Conservation (phyloP, 2,329 filamentous ascomycete genomes). For the Monilinia fructicola region DNA sequence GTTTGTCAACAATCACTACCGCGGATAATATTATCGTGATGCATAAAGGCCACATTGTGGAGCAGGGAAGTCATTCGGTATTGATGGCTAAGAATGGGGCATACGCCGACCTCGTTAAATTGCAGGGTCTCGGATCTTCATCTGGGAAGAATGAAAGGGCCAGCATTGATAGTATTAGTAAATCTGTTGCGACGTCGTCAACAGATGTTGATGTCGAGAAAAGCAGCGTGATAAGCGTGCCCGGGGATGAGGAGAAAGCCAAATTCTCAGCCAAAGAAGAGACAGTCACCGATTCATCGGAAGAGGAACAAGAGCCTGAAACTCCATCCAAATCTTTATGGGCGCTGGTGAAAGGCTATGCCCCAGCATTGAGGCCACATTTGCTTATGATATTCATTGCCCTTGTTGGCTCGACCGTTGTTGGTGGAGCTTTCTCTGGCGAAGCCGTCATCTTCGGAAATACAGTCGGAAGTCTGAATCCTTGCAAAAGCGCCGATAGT, state of each 20-base stretch:
- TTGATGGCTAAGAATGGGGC: constrained; percentile 63
- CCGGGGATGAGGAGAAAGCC: constrained; percentile 1
- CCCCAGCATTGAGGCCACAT: constrained; percentile 24
- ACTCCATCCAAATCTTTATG: constrained; percentile 29
- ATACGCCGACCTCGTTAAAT: constrained; percentile 67
- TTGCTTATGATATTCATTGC: constrained; percentile 39
- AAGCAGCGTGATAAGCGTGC: constrained; percentile 1
- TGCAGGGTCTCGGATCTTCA: constrained; percentile 44
- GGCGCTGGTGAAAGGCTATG: constrained; percentile 24
- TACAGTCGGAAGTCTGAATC: constrained; percentile 52
- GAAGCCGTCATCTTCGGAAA: constrained; percentile 58
- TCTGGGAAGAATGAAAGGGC: constrained; percentile 31
- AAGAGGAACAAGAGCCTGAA: constrained; percentile 25
- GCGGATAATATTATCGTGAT: constrained; percentile 83
- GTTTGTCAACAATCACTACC: constrained; percentile 85
- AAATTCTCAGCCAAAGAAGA: constrained; percentile 12
- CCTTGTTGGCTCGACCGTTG: constrained; percentile 49
- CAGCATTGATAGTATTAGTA: constrained; percentile 22
- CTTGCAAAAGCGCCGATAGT: constrained; percentile 41
- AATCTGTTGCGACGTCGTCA: constrained; percentile 24
- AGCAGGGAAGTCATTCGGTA: constrained; percentile 71
- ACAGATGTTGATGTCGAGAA: constrained; percentile 26
- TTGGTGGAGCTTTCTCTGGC: constrained; percentile 54
- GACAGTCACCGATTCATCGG: neutral
- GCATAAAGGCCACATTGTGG: constrained; percentile 69